Evolutionary conservation across 805 yeast species (phyloP).

Genomic region (Suhomyces sp.): DNA sequence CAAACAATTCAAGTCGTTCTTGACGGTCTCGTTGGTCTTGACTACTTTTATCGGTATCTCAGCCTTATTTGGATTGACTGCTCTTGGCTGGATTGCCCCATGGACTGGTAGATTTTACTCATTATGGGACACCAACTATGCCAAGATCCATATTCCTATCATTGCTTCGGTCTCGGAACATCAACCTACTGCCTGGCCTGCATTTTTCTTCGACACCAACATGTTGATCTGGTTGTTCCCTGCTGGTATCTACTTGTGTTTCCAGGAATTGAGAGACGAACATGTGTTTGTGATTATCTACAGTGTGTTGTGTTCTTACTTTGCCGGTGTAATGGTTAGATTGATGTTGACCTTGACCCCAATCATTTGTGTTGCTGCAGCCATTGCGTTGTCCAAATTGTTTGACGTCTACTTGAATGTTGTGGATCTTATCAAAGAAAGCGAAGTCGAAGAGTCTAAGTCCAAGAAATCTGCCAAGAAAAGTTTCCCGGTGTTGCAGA

Average conservation of each 20-base stretch:
- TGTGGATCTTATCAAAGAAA: constrained; percentile 35
- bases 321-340: constrained; percentile 99
- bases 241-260: constrained; percentile 87
- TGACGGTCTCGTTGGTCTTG: constrained; percentile 55
- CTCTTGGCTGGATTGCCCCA: constrained; percentile 93
- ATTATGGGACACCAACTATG: constrained; percentile 96
- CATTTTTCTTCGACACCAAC: constrained; percentile 91
- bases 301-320: constrained; percentile 90
- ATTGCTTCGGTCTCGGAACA: constrained; percentile 99
- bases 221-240: constrained; percentile 98
- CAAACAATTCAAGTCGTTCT: constrained; percentile 66
- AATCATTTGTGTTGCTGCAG: constrained; percentile 89
- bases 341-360: constrained; percentile 96
- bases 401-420: constrained; percentile 79
- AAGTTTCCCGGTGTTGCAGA: constrained; percentile 26
- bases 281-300: constrained; percentile 91
- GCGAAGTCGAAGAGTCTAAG: constrained; percentile 3
- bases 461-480: constrained; percentile 10
- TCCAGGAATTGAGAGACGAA: constrained; percentile 87
- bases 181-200: constrained; percentile 99
- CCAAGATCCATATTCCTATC: constrained; percentile 96
- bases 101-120: constrained; percentile 99
- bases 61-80: constrained; percentile 77
- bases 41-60: constrained; percentile 62
- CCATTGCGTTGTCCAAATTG: constrained; percentile 79